These are phyloP conservation scores for Vanilla planifolia DNA, from an alignment of 106 monocot species.

Conservation along the genomic window DNA sequence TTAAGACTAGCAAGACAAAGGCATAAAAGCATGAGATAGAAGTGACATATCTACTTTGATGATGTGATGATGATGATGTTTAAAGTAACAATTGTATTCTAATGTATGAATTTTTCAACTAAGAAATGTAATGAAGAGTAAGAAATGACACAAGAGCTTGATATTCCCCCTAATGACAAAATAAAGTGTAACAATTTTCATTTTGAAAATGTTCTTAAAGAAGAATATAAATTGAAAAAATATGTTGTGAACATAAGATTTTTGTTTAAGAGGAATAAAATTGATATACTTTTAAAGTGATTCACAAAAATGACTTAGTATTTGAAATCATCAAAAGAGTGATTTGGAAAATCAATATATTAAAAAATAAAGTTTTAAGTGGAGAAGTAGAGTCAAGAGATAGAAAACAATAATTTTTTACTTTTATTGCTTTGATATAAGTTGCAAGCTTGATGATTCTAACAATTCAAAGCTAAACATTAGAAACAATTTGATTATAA, in stretches of 20 bases:
- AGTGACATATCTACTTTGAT: conserved; percentile 5
- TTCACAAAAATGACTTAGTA: conserved; percentile 29
- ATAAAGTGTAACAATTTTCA: too few relatives aligned
- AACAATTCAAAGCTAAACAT: neutral
- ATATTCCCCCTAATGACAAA: neutral
- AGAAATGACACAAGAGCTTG: neutral
- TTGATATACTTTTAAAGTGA: conserved; percentile 18
- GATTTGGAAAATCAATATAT: conserved; percentile 17
- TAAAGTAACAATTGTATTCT: neutral
- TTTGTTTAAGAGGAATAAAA: conserved; percentile 17
- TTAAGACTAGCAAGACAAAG: conserved; percentile 3
- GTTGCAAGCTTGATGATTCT: conserved; percentile 5
- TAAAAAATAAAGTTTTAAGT: neutral
- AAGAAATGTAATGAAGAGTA: neutral
- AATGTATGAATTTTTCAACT: conserved; percentile 13
- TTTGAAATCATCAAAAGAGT: neutral
- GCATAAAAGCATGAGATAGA: conserved; percentile 11
- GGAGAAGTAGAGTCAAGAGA: conserved; percentile 4
- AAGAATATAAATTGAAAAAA: conserved; percentile 12
- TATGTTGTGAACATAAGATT: conserved; percentile 14
- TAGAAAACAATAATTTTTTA: conserved; percentile 10
- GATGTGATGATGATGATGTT: too few relatives aligned
- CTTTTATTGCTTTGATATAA: conserved; percentile 13
- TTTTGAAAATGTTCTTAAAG: too few relatives aligned
- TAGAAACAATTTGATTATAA: conserved; percentile 3